Evolutionary conservation across 1,284 basidiomycete species (phyloP), one percentile per base, ranked within the genome.

Genomic region (Tilletia horrida): DNA sequence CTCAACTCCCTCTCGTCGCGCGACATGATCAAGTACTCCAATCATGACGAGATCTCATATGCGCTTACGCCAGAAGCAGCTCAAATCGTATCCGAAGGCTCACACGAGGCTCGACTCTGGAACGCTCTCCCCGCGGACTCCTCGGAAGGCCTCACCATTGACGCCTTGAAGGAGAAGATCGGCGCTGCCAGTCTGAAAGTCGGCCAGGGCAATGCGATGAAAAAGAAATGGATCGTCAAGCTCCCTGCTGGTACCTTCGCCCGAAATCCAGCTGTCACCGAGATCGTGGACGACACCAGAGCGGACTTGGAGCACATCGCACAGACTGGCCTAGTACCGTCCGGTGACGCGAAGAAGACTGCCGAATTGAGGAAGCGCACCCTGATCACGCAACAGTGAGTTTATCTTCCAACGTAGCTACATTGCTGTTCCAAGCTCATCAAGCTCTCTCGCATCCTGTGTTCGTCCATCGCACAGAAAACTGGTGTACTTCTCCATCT

Each of bases 181-280:
- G 79, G 79, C 7, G 77, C 76, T 3, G 81, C 80, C 43, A 71
- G 70, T 23, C 76, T 81, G 62, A 80, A 79, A 71, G 74, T 81
- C 70, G 96, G 96, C 2, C 96, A 98, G 83, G 90, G 90, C 31
- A 88, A 91, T 72, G 96, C 95, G 25, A 97, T 99, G 87, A 96
- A 94, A 85, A 95, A 91, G 80, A 92, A 91, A 73, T 98, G 96
- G 94, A 93, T 97, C 73, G 87, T 86, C 35, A 97, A 97, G 83
- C 91, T 95, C 72, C 91, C 91, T 2, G 87, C 88, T 72, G 91
- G 92, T 23, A 88, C 97, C 69, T 88, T 97, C 65, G 85, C 89
- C 69, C 92, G 94, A 66, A 75, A 91, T 86, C 65, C 73, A 21
- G 66, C 67, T 8, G 69, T 70, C 64, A 69, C 66, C 16, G 66